These are phyloP conservation scores for Xylariales sp. DNA, from an alignment of 2,329 filamentous ascomycete species.

Conservation along the genomic window DNA sequence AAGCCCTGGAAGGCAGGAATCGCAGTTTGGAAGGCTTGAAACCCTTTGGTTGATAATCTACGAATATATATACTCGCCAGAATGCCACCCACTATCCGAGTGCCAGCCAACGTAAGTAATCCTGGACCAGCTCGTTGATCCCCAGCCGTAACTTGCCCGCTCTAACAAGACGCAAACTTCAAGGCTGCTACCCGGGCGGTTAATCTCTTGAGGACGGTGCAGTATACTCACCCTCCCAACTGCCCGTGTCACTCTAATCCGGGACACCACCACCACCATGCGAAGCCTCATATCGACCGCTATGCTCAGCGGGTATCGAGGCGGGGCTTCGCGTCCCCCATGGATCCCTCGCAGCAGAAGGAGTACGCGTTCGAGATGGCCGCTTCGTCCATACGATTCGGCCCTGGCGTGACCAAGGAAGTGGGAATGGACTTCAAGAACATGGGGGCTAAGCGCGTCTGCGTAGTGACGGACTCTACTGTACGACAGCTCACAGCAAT, in stretches of 20 bases:
- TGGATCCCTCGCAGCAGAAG: constrained; percentile 68
- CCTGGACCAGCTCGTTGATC: neutral
- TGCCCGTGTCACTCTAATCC: constrained; percentile 95
- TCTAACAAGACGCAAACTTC: neutral
- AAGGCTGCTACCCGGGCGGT: constrained; percentile 62
- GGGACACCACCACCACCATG: constrained; percentile 66
- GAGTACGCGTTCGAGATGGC: constrained; percentile 99
- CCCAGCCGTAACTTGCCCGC: neutral
- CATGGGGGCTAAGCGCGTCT: constrained; percentile 79
- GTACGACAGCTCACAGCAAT: constrained; percentile 83
- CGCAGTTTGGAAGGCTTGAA: neutral
- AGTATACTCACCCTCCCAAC: constrained; percentile 79
- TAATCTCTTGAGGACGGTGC: constrained; percentile 80
- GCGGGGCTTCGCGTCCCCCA: constrained; percentile 68
- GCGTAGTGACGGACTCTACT: constrained; percentile 84
- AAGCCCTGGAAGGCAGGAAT: too few species aligned
- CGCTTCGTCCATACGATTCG: constrained; percentile 89
- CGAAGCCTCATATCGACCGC: constrained; percentile 42
- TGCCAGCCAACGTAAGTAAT: constrained; percentile 29
- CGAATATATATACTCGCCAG: neutral
- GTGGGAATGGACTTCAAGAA: constrained; percentile 98
- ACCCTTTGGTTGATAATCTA: too few species aligned
- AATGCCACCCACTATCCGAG: constrained; percentile 28
- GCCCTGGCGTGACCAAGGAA: constrained; percentile 87
- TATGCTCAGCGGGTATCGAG: constrained; percentile 37